A percentile compares a stretch with the other conserved stretches of the same genome.
These are phyloP conservation scores for Ceratobasidium sp. DNA, from an alignment of 1,284 basidiomycete genomes.

Conservation along the genomic window DNA sequence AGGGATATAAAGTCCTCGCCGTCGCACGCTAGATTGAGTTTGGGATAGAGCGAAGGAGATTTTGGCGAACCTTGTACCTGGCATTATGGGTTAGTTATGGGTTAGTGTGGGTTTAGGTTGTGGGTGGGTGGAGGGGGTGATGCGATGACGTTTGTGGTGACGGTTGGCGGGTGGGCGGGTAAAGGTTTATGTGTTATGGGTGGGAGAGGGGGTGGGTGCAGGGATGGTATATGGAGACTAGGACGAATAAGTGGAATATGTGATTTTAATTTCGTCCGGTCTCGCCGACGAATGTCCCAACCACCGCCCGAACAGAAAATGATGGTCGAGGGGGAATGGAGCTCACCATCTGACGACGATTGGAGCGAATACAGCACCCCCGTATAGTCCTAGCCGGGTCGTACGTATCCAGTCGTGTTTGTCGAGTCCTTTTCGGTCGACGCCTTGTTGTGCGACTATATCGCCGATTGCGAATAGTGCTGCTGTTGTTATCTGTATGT, in stretches of 20 bases:
- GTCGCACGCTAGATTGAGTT: conserved; percentile 11
- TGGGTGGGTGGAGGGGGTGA: too few relatives aligned
- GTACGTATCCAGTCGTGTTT: conserved; percentile 59
- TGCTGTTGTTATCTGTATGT: conserved; percentile 18
- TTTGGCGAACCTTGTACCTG: conserved; percentile 17
- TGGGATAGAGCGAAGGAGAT: background rate
- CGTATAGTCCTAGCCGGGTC: conserved; percentile 59
- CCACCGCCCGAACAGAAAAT: too few relatives aligned
- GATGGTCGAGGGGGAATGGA: background rate
- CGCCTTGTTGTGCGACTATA: conserved; percentile 63
- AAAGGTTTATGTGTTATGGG: background rate
- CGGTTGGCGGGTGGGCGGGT: too few relatives aligned
- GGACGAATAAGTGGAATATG: conserved; percentile 9
- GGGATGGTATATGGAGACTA: background rate
- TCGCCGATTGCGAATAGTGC: conserved; percentile 62
- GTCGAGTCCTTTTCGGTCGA: conserved; percentile 61
- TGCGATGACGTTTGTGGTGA: too few relatives aligned
- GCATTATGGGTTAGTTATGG: background rate
- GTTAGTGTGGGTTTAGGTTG: background rate
- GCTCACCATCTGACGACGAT: conserved; percentile 54
- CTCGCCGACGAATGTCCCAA: too few relatives aligned
- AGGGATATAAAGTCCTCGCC: too few relatives aligned
- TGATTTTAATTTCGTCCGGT: background rate
- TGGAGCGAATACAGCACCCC: conserved; percentile 58
- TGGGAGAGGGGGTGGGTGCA: background rate